Base-by-base conservation (phyloP, 2,329 filamentous ascomycete species). In the Cladorrhinum sp. region DNA sequence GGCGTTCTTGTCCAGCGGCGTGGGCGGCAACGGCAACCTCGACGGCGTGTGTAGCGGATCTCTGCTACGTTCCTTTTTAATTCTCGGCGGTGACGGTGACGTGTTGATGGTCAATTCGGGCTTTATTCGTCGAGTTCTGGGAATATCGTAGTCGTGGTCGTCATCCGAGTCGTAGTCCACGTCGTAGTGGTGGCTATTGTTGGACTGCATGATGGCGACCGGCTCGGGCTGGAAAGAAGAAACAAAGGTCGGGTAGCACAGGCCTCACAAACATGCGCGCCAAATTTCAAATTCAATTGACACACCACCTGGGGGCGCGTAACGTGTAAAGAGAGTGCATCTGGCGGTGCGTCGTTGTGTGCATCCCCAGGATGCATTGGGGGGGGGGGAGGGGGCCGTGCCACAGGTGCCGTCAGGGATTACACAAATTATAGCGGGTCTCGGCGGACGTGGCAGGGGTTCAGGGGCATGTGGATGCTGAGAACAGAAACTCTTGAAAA, bases 1-100 rank as follows among this genome's bases (percentile, higher is more conserved):
- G 62, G 51, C 56, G 64, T 73, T 75, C 62, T 70, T 69, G 64
- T 71, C 72, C 14, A 67, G 66, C 28, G 68, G 64, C 20, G 66
- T 64, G 6, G 68, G 67, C 33, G 71, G 68, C 56, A 65, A 69
- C 42, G 69, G 16, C n/a, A n/a, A n/a, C n/a, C n/a, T n/a, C n/a
- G n/a, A n/a, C n/a, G n/a, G n/a, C n/a, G n/a, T n/a, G n/a, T n/a
- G n/a, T n/a, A n/a, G n/a, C n/a, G n/a, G n/a, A n/a, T n/a, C n/a
- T n/a, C n/a, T n/a, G 14, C 36, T 42, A 12, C 51, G 24, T 5
- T 59, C 48, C 48, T 51, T 48, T 21, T 36, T 50, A 14, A 28
- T 53, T 50, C 26, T 51, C 28, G 62, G 60, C 2, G 62, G 54
- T 12, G 61, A 59, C 12, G 64, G 24, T 39, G 64, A 63, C 7